Conservation (phyloP, 495 filamentous ascomycete species). For the Poronia punctata region DNA sequence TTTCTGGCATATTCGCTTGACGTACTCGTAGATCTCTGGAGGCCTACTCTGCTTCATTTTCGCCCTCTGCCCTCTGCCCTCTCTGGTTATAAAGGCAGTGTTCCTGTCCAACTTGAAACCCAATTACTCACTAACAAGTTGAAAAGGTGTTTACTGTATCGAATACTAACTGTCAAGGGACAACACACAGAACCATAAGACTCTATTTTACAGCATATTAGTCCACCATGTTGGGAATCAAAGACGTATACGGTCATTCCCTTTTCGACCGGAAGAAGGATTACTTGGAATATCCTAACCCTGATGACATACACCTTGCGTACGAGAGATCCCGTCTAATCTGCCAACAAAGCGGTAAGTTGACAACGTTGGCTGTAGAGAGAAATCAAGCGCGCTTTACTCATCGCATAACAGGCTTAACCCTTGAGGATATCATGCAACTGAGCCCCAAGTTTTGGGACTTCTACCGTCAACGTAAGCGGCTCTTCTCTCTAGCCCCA, state of each 20-base stretch:
- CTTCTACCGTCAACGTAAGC: conserved; percentile 12
- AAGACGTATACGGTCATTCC: neutral
- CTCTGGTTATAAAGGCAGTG: too few relatives aligned
- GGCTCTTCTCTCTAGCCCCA: neutral
- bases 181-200: too few relatives aligned
- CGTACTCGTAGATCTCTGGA: too few relatives aligned
- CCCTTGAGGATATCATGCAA: conserved; percentile 8
- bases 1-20: too few relatives aligned
- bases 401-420: conserved; percentile 5
- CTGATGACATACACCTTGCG: neutral
- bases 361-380: neutral
- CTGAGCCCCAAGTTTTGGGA: conserved; percentile 12
- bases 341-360: conserved; percentile 12
- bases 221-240: neutral
- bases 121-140: too few relatives aligned
- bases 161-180: too few relatives aligned
- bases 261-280: conserved; percentile 4
- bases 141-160: too few relatives aligned
- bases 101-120: too few relatives aligned
- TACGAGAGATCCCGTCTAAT: conserved; percentile 11
- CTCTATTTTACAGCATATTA: too few relatives aligned
- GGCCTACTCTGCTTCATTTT: too few relatives aligned
- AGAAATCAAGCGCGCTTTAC: too few relatives aligned
- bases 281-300: conserved; percentile 9
- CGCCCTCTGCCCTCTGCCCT: too few relatives aligned